Evolutionary conservation across 2,329 filamentous ascomycete genomes (phyloP), one percentile per base, ranked within the genome.

Genomic region (Exophiala mesophila): DNA sequence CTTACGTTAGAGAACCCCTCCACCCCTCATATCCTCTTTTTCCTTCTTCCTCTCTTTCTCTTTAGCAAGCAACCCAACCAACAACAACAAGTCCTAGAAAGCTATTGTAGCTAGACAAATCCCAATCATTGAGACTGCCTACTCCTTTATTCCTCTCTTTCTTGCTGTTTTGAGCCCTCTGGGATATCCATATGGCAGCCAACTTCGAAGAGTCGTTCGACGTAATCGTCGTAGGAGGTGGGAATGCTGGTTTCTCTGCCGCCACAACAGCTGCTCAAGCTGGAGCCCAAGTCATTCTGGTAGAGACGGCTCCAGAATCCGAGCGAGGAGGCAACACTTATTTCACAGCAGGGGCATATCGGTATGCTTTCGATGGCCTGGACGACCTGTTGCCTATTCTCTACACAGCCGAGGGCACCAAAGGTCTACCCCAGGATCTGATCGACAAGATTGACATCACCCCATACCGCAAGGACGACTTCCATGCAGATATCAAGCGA

Each of bases 291-390:
- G 71, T 82, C 3, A 55, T 80, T 1, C 57, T 83, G 10, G 67
- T 83, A 40, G 80, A 83, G 53, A 80, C 78, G 58, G 73, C 72
- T 30, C 77, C 78, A 0, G 55, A 70, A 39, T 59, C 67, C 4
- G 81, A 77, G 73, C 76, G 72, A 0, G 80, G 80, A 9, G 80
- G 80, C 1, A 83, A 83, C 55, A 70, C 71, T 0, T 82, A 74
- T 55, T 83, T 82, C 63, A 83, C 80, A 0, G 80, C 80, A 0
- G 80, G 78, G 1, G 79, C 78, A 2, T 81, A 74, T 56, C 73
- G 82, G 5, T 77, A 72, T 1, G 70, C 65, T 1, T 76, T 82
- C 54, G 41, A 55, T 5, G 80, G 80, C 0, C 63, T 80, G 0
- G 8, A 56, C 0, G 79, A 83, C 52, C 53, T 85, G 0, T 61